A percentile compares a stretch with the other conserved stretches of the same genome.
These are phyloP conservation scores for Phylloporus arenicola DNA, from an alignment of 768 basidiomycete genomes.

Conservation along the genomic window DNA sequence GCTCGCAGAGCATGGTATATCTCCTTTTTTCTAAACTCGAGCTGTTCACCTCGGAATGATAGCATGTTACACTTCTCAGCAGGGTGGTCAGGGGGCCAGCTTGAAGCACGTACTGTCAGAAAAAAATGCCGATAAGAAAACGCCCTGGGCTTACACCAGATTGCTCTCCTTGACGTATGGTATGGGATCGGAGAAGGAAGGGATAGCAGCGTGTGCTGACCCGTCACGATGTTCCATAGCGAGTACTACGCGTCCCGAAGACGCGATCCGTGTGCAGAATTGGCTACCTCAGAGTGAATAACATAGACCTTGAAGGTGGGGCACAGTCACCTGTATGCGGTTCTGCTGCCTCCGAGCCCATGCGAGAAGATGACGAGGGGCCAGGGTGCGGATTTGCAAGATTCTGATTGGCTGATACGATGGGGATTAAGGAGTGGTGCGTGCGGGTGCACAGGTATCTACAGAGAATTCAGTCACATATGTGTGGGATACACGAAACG, in stretches of 20 bases:
- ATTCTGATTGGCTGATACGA: neutral
- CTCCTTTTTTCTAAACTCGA: conserved; percentile 64
- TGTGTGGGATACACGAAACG: neutral
- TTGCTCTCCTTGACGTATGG: conserved; percentile 55
- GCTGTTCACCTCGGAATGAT: conserved; percentile 62
- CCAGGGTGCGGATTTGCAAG: conserved; percentile 42
- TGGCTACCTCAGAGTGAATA: conserved; percentile 39
- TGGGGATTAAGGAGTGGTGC: conserved; percentile 44
- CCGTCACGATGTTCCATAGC: conserved; percentile 85
- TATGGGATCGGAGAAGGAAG: conserved; percentile 27
- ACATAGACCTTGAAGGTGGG: neutral
- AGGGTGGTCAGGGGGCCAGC: conserved; percentile 23
- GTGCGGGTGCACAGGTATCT: conserved; percentile 56
- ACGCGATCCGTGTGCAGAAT: conserved; percentile 66
- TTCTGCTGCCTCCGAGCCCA: conserved; percentile 71
- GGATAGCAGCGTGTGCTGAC: conserved; percentile 50
- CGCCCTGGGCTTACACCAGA: conserved; percentile 40
- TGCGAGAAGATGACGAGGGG: conserved; percentile 83
- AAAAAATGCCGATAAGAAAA: neutral
- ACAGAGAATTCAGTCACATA: neutral
- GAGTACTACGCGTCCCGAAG: conserved; percentile 74
- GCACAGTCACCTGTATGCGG: conserved; percentile 53
- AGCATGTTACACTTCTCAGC: conserved; percentile 27
- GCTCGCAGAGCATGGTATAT: conserved; percentile 58
- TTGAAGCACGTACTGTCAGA: conserved; percentile 2